Evolutionary conservation across 2,329 filamentous ascomycete genomes (phyloP).

Genomic region (Paraphaeosphaeria sporulosa): DNA sequence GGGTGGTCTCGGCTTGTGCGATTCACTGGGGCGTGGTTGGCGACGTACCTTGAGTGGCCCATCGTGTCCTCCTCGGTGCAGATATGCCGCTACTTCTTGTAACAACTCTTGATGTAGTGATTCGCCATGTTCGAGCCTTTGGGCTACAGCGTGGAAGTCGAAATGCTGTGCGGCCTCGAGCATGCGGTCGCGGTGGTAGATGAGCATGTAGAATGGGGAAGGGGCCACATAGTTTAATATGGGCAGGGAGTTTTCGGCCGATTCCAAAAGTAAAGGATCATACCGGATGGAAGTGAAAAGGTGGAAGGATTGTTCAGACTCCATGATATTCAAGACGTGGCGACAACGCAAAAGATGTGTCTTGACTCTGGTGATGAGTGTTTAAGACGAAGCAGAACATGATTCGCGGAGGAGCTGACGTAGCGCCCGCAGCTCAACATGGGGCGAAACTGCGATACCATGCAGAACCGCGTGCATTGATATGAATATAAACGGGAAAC

Average conservation of each 20-base stretch:
- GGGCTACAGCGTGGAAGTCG: conserved; percentile 51
- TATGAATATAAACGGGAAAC: not conserved
- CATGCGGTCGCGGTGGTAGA: conserved; percentile 80
- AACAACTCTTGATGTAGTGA: conserved; percentile 42
- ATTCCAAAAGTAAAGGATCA: conserved; percentile 46
- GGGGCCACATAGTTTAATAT: conserved; percentile 57
- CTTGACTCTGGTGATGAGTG: not conserved
- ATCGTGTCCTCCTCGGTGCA: conserved; percentile 29
- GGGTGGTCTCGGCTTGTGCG: not conserved
- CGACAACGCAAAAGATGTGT: not conserved
- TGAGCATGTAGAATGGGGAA: conserved; percentile 80
- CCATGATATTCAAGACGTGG: conserved; percentile 21
- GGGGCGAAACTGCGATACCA: not conserved
- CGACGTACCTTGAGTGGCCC: conserved; percentile 37
- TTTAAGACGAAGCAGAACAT: not conserved
- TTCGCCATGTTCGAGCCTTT: conserved; percentile 45
- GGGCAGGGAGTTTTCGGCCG: conserved; percentile 54
- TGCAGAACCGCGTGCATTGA: not conserved
- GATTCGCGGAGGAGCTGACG: conserved; percentile 14
- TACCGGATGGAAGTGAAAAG: conserved; percentile 51
- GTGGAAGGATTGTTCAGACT: conserved; percentile 37
- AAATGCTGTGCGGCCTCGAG: conserved; percentile 64
- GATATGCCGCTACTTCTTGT: conserved; percentile 40
- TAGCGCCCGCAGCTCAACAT: not conserved
- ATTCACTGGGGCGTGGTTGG: not conserved